These are phyloP conservation scores for Heterobasidion occidentale DNA, from an alignment of 1,284 basidiomycete genomes.

Conservation along the genomic window DNA sequence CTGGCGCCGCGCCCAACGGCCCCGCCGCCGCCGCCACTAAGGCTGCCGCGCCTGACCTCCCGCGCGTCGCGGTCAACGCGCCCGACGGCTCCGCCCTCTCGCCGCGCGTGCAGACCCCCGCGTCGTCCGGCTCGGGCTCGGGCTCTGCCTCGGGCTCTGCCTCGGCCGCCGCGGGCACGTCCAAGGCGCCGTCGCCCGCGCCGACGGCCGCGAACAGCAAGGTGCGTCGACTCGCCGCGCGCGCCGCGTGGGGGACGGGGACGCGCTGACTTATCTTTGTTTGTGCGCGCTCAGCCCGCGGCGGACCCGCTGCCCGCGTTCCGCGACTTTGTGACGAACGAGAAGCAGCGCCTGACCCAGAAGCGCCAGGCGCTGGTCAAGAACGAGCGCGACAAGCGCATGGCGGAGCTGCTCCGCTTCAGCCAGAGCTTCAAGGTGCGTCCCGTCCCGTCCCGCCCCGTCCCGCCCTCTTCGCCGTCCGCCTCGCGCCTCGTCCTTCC, in stretches of 20 bases:
- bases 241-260: not conserved
- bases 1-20: not conserved
- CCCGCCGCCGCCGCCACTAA: constrained; percentile 8
- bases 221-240: constrained; percentile 8
- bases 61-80: constrained; percentile 65
- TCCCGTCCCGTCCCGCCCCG: no score
- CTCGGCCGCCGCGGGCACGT: constrained; percentile 23
- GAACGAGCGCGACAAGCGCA: constrained; percentile 88
- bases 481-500: no score
- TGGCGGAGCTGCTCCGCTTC: constrained; percentile 90
- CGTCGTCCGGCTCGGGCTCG: not conserved
- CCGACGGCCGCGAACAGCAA: constrained; percentile 14
- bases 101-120: constrained; percentile 21
- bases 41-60: constrained; percentile 33
- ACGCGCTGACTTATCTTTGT: not conserved
- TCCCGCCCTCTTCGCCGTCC: no score
- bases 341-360: constrained; percentile 82
- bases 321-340: constrained; percentile 84
- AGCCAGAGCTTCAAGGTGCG: constrained; percentile 86
- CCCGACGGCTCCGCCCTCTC: constrained; percentile 48
- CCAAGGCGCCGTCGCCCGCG: constrained; percentile 52
- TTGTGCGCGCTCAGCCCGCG: constrained; percentile 34
- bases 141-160: no score
- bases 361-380: constrained; percentile 88
- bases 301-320: constrained; percentile 73